These are phyloP conservation scores for Trichomonas vaginalis DNA, from an alignment of 208 protist genomes.

Conservation along the genomic window DNA sequence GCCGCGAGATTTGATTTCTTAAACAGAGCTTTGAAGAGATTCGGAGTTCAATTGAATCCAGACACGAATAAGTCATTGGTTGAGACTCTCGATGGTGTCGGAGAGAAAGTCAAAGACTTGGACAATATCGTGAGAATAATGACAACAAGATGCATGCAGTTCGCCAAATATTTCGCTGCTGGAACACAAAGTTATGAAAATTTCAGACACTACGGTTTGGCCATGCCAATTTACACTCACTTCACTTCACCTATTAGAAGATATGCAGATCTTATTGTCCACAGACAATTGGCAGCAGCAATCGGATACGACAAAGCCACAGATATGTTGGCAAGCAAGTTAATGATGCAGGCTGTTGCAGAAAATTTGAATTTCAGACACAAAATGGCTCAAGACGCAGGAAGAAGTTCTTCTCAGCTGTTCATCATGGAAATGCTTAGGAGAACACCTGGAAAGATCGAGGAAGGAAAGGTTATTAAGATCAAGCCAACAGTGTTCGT, in stretches of 20 bases:
- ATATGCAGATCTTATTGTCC: constrained; percentile 66
- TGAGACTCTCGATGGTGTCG: constrained; percentile 40
- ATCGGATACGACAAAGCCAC: neutral
- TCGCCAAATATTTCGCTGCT: constrained; percentile 28
- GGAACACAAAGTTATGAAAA: constrained; percentile 25
- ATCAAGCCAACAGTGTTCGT: constrained; percentile 5
- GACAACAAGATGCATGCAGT: constrained; percentile 55
- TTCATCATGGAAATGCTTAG: constrained; percentile 3
- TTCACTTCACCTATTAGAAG: constrained; percentile 76
- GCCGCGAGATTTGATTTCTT: constrained; percentile 22
- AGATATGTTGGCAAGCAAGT: neutral
- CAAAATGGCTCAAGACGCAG: constrained; percentile 4
- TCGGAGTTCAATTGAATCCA: constrained; percentile 22
- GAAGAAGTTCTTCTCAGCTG: neutral
- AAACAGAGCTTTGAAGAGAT: neutral
- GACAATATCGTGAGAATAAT: constrained; percentile 55
- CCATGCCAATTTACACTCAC: constrained; percentile 64
- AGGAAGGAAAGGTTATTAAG: neutral
- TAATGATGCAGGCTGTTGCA: neutral
- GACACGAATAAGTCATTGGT: constrained; percentile 38
- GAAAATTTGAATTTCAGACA: constrained; percentile 17
- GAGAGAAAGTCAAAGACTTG: constrained; percentile 41
- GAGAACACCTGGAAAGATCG: neutral
- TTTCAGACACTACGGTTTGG: constrained; percentile 65
- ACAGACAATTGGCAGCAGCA: constrained; percentile 53